A percentile compares a stretch with the other conserved stretches of the same genome.
Evolutionary conservation across 2,329 filamentous ascomycete species (phyloP).

Genomic region (Fusarium floridanum): DNA sequence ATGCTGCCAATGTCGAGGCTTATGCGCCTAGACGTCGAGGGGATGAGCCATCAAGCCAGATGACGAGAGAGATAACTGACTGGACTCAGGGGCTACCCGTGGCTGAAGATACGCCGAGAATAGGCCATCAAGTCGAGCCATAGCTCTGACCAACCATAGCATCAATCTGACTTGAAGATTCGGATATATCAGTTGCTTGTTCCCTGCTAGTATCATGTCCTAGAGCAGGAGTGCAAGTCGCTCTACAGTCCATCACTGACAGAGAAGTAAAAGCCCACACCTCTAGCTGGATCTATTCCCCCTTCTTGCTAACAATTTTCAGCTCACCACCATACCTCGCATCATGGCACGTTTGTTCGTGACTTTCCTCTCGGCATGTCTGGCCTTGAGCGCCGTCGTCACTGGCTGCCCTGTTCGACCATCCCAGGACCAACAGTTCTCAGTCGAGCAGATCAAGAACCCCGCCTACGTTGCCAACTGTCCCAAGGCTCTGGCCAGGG

Average conservation of each 20-base stretch:
- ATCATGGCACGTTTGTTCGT: not conserved
- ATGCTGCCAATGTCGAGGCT: not conserved
- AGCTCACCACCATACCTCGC: not conserved
- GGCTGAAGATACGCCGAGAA: not conserved
- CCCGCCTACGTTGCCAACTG: slow-evolving; percentile 51
- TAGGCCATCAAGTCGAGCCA: not conserved
- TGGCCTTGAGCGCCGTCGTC: slow-evolving; percentile 40
- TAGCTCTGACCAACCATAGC: not conserved
- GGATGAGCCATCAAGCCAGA: not conserved
- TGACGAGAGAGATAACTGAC: not conserved
- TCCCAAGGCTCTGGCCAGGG: slow-evolving; percentile 49
- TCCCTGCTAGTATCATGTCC: not conserved
- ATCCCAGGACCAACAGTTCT: slow-evolving; percentile 37
- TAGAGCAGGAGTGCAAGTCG: not conserved
- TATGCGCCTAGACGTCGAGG: not conserved
- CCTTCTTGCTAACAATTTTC: not conserved
- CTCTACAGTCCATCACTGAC: not conserved
- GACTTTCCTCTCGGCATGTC: slow-evolving; percentile 22
- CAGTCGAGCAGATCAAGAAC: slow-evolving; percentile 55
- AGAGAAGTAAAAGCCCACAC: not conserved
- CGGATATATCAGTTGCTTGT: not conserved
- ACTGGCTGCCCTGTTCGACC: slow-evolving; percentile 28
- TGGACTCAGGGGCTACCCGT: not conserved
- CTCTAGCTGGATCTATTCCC: not conserved
- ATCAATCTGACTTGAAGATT: not conserved